Base-by-base conservation (phyloP, 2,329 filamentous ascomycete genomes). In the Neobulgaria alba region DNA sequence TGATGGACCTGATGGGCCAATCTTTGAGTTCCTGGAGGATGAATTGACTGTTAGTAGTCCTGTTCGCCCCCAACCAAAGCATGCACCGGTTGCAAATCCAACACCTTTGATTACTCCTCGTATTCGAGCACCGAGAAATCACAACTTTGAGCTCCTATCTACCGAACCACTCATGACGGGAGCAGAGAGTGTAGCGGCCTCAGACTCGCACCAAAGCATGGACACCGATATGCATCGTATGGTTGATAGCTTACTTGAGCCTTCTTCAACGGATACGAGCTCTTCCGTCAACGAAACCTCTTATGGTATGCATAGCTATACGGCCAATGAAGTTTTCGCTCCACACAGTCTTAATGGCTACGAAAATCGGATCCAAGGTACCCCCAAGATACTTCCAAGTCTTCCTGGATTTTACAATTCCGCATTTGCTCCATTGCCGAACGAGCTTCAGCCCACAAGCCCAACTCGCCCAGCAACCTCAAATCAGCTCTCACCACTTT, bases 301-400 rank as follows among this genome's bases (percentile, higher is more conserved):
- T 2, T 77, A 75, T 45, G 73, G 70, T 12, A 74, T 77, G 71
- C 66, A 71, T 51, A 69, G 67, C 8, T 55, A 62, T 2, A 72
- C 68, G 5, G 68, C 72, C 12, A 45, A 45, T 26, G 44, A 47
- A 16, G 16, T 47, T 2, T 73, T 75, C 47, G 68, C 63, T 19
- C 58, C 63, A 31, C 51, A 66, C 31, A 58, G 55, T 10, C 54
- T 62, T 5, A 60, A 51, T 26, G 46, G 58, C 43, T 57, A 20
- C 50, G 59, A 42, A 14, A 57, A 35, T 62, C 64, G 34, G 51
- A 63, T 33, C 55, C 49, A 54, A 20, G 48, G 43, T 10, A 52
- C 51, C 4, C 49, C 56, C 5, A 55, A 53, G 29, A 53, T 57
- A 31, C 47, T 61, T 16, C 58, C 60, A 19, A 56, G 54, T 39